phyloP scores from a whole-genome alignment of 495 filamentous ascomycete genomes.

The Daldinia caldariorum region DNA sequence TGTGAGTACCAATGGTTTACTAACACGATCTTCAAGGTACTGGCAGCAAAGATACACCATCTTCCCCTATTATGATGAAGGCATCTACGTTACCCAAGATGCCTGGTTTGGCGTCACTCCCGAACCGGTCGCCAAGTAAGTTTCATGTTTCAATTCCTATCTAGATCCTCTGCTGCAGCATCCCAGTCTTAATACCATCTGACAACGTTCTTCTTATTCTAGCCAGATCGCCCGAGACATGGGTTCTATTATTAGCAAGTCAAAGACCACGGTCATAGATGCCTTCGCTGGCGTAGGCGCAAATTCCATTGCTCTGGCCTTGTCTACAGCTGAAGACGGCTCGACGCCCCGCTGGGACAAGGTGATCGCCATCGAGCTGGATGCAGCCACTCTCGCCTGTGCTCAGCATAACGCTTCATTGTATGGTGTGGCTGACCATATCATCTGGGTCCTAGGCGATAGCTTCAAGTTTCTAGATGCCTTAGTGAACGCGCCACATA shows the following conservation, averaged over 20 bases:
- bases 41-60: slow-evolving; percentile 86
- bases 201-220: slow-evolving; percentile 16
- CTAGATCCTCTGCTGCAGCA: slow-evolving; percentile 9
- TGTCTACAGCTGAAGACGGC: slow-evolving; percentile 58
- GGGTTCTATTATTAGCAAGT: slow-evolving; percentile 51
- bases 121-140: slow-evolving; percentile 85
- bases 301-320: slow-evolving; percentile 93
- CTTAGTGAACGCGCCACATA: slow-evolving; percentile 38
- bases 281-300: slow-evolving; percentile 91
- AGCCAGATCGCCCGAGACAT: slow-evolving; percentile 86
- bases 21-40: slow-evolving; percentile 63
- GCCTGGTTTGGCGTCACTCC: slow-evolving; percentile 98
- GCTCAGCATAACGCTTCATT: slow-evolving; percentile 91
- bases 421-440: slow-evolving; percentile 81
- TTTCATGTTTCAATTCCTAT: slow-evolving; percentile 23
- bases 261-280: slow-evolving; percentile 75
- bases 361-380: slow-evolving; percentile 88
- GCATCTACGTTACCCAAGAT: slow-evolving; percentile 88
- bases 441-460: slow-evolving; percentile 86
- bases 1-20: neutral
- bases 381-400: slow-evolving; percentile 79
- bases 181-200: slow-evolving; percentile 29
- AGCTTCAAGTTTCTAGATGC: slow-evolving; percentile 68
- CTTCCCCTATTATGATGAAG: slow-evolving; percentile 83
- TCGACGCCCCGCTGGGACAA: slow-evolving; percentile 68